Evolutionary conservation across 495 filamentous ascomycete genomes (phyloP).

Genomic region (Parathielavia hyrcaniae): DNA sequence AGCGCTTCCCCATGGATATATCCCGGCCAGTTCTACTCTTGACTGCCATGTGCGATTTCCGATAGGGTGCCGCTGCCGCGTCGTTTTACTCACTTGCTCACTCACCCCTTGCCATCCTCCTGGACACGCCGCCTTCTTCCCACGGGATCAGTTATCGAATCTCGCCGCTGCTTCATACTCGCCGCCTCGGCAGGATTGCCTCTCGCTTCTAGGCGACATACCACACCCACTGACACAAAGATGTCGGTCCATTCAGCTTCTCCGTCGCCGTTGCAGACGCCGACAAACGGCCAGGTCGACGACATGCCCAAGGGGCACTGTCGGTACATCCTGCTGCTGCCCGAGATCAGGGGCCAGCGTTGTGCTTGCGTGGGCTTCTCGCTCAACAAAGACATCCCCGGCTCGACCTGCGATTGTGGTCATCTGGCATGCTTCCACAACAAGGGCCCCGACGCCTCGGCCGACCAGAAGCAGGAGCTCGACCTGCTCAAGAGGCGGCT

Average conservation of each 20-base stretch:
- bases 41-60: conserved; percentile 32
- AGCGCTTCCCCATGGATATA: conserved; percentile 27
- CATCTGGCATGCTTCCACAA: conserved; percentile 52
- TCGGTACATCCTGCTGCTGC: conserved; percentile 49
- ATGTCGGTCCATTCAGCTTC: conserved; percentile 28
- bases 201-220: neutral
- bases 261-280: conserved; percentile 31
- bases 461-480: conserved; percentile 41
- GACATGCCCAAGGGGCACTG: conserved; percentile 51
- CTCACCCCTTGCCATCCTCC: neutral
- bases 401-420: conserved; percentile 49
- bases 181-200: neutral
- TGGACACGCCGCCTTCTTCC: neutral
- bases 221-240: conserved; percentile 8
- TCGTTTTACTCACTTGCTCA: conserved; percentile 17
- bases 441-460: conserved; percentile 35
- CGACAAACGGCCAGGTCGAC: conserved; percentile 27
- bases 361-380: conserved; percentile 52
- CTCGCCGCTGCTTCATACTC: neutral
- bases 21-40: conserved; percentile 12
- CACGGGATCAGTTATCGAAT: neutral
- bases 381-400: conserved; percentile 45
- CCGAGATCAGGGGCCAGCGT: conserved; percentile 49
- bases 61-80: conserved; percentile 23
- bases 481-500: conserved; percentile 45